A percentile compares a stretch with the other conserved stretches of the same genome.
These are phyloP conservation scores for Amphicarpaea edgeworthii DNA, from an alignment of 306 rosid species.

Conservation along the genomic window DNA sequence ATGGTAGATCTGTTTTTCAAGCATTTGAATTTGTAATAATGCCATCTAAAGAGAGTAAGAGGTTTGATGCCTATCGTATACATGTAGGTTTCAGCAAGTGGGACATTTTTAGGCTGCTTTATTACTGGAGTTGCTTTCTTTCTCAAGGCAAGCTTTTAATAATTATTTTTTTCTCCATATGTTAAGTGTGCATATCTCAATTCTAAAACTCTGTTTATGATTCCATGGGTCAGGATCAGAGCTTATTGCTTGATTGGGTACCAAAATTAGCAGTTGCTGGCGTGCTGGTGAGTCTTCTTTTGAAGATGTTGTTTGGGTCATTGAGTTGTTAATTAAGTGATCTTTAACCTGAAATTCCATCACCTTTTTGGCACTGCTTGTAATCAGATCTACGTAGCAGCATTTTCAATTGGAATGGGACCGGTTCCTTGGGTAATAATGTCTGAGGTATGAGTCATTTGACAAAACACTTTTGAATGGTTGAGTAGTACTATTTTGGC, in stretches of 20 bases:
- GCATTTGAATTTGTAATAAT: background rate
- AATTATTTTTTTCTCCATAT: slow-evolving; percentile 11
- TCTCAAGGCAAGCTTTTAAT: slow-evolving; percentile 57
- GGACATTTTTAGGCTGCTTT: slow-evolving; percentile 71
- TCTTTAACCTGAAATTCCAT: slow-evolving; percentile 1
- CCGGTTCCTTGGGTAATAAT: slow-evolving; percentile 90
- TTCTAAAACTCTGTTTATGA: slow-evolving; percentile 31
- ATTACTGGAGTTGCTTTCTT: slow-evolving; percentile 64
- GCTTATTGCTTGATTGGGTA: slow-evolving; percentile 45
- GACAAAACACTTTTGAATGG: slow-evolving; percentile 15
- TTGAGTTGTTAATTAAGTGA: background rate
- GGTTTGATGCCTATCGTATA: slow-evolving; percentile 24
- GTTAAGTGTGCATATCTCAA: slow-evolving; percentile 11
- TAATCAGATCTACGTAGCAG: slow-evolving; percentile 67
- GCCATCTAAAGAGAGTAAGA: background rate
- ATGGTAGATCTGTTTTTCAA: slow-evolving; percentile 49
- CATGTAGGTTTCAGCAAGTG: slow-evolving; percentile 42
- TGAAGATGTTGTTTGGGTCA: slow-evolving; percentile 6
- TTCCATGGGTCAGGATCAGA: slow-evolving; percentile 48
- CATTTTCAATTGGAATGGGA: slow-evolving; percentile 83
- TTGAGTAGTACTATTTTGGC: background rate
- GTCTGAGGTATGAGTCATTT: slow-evolving; percentile 74
- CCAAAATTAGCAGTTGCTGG: slow-evolving; percentile 64
- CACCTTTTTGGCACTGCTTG: slow-evolving; percentile 23
- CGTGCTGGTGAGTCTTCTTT: slow-evolving; percentile 61